Evolutionary conservation across 148 eudicot genomes (phyloP).

Genomic region (Gaultheria prostrata): DNA sequence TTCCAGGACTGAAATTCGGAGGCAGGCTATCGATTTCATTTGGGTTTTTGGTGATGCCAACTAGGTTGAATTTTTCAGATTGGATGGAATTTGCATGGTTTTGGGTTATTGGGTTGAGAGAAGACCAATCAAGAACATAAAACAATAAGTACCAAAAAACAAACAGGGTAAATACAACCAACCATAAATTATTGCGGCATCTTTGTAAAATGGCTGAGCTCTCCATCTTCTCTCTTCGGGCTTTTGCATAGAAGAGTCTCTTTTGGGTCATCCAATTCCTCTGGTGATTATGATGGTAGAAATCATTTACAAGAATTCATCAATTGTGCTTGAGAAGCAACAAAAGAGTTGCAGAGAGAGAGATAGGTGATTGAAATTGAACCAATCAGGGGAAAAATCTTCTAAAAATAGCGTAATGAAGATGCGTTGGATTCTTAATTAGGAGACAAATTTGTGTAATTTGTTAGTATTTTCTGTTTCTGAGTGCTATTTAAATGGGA

Average conservation of each 20-base stretch:
- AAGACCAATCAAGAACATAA: conserved; percentile 39
- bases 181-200: conserved; percentile 37
- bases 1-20: background rate
- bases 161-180: conserved; percentile 29
- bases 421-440: background rate
- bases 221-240: conserved; percentile 19
- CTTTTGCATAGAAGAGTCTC: background rate
- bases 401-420: background rate
- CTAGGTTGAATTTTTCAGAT: background rate
- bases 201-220: background rate
- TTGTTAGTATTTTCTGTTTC: background rate
- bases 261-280: conserved; percentile 11
- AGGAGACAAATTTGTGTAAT: background rate
- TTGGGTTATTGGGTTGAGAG: conserved; percentile 5
- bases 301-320: background rate
- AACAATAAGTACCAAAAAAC: conserved; percentile 38
- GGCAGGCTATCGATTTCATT: background rate
- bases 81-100: conserved; percentile 13
- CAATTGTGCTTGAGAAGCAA: background rate
- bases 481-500: background rate
- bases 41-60: background rate
- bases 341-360: background rate
- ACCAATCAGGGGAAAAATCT: background rate
- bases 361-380: background rate
- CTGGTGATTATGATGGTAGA: background rate